Evolutionary conservation across 73 alveolate species (phyloP).

Genomic region (Paramecium sonneborni): DNA sequence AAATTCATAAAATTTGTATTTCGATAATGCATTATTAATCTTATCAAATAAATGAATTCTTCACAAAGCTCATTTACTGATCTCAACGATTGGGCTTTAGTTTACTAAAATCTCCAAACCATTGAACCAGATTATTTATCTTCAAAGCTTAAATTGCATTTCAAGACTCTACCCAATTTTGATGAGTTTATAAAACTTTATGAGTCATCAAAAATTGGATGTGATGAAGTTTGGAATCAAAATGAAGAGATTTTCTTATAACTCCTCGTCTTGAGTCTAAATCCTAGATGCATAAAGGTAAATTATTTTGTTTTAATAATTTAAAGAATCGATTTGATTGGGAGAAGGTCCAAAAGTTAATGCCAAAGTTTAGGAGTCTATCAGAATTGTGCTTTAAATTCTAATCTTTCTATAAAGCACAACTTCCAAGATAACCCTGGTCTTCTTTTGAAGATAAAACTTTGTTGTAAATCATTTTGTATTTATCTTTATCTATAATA

Average conservation of each 20-base stretch:
- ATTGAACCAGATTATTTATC: not conserved
- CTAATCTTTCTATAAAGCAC: slow-evolving; percentile 40
- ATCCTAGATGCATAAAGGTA: slow-evolving; percentile 33
- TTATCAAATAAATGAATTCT: slow-evolving; percentile 32
- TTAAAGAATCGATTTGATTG: slow-evolving; percentile 30
- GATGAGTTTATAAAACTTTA: slow-evolving; percentile 24
- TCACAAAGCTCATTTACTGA: slow-evolving; percentile 36
- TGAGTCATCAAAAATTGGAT: not conserved
- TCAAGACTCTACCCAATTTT: not conserved
- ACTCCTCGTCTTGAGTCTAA: not conserved
- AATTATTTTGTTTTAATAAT: not conserved
- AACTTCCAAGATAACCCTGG: slow-evolving; percentile 32
- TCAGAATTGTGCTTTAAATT: slow-evolving; percentile 32
- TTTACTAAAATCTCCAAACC: slow-evolving; percentile 18
- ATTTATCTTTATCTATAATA: not conserved
- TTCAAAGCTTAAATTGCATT: slow-evolving; percentile 2
- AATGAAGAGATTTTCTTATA: slow-evolving; percentile 7
- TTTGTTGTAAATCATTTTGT: not conserved
- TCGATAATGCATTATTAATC: not conserved
- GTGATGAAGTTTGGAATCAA: not conserved
- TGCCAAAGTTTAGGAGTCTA: slow-evolving; percentile 1
- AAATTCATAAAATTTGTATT: not conserved
- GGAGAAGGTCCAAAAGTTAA: slow-evolving; percentile 12
- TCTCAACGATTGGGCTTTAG: not conserved
- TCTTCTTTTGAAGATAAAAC: slow-evolving; percentile 44